Percentiles rank a stretch among this genome's conserved stretches.
These are phyloP conservation scores for Phaeosphaeria sp. DNA, from an alignment of 2,329 filamentous ascomycete genomes.

Conservation along the genomic window DNA sequence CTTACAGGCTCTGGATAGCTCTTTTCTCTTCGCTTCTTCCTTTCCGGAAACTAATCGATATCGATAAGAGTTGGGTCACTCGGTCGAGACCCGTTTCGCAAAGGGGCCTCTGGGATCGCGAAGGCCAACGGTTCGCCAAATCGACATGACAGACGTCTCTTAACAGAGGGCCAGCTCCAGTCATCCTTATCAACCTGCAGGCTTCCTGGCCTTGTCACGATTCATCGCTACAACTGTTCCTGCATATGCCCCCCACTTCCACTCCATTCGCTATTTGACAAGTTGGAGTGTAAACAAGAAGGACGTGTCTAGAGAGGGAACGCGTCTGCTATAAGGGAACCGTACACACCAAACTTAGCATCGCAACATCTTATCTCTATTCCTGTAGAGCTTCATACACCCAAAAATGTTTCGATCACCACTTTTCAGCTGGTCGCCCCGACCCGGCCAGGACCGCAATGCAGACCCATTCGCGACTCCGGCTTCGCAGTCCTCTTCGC, in stretches of 20 bases:
- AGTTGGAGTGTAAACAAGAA: slow-evolving; percentile 23
- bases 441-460: slow-evolving; percentile 23
- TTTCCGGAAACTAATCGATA: slow-evolving; percentile 3
- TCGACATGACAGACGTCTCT: slow-evolving; percentile 35
- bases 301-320: slow-evolving; percentile 25
- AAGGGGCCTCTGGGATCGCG: slow-evolving; percentile 11
- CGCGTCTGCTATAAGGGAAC: slow-evolving; percentile 39
- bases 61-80: slow-evolving; percentile 6
- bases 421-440: slow-evolving; percentile 42
- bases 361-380: slow-evolving; percentile 8
- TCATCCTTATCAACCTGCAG: slow-evolving; percentile 31
- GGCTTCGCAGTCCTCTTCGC: slow-evolving; percentile 23
- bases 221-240: slow-evolving; percentile 26
- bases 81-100: slow-evolving; percentile 18
- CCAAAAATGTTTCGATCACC: slow-evolving; percentile 40
- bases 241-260: slow-evolving; percentile 31
- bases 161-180: slow-evolving; percentile 43
- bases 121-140: slow-evolving; percentile 30
- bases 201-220: slow-evolving; percentile 16
- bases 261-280: slow-evolving; percentile 32
- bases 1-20: slow-evolving; percentile 30
- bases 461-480: slow-evolving; percentile 33
- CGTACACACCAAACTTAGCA: slow-evolving; percentile 21
- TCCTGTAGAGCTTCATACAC: slow-evolving; percentile 16
- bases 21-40: slow-evolving; percentile 5